phyloP scores from a whole-genome alignment of 208 protist genomes.

The Phytomonas serpens region DNA sequence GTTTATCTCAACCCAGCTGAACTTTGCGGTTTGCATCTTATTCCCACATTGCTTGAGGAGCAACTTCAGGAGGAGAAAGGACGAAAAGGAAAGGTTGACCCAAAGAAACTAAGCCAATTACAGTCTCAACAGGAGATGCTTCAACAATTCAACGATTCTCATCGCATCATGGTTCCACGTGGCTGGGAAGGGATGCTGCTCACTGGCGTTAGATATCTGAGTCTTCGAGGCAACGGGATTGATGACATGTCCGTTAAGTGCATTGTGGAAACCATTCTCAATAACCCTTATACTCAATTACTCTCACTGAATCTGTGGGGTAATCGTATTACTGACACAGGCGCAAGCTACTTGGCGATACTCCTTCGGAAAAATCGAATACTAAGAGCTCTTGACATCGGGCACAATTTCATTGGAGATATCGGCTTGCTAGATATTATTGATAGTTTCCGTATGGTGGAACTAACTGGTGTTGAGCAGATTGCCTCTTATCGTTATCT shows the following conservation, averaged over 20 bases:
- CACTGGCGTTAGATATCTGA: slow-evolving; percentile 63
- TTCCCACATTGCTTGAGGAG: slow-evolving; percentile 48
- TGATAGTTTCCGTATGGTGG: slow-evolving; percentile 59
- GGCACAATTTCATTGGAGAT: slow-evolving; percentile 77
- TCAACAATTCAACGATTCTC: slow-evolving; percentile 46
- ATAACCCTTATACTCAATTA: slow-evolving; percentile 54
- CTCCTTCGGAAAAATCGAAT: slow-evolving; percentile 50
- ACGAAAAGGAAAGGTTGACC: slow-evolving; percentile 77
- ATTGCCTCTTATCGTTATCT: slow-evolving; percentile 30
- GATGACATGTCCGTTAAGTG: slow-evolving; percentile 31
- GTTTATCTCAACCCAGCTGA: slow-evolving; percentile 61
- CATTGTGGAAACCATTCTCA: slow-evolving; percentile 39
- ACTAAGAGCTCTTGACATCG: slow-evolving; percentile 70
- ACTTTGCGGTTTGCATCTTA: slow-evolving; percentile 54
- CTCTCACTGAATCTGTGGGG: slow-evolving; percentile 83
- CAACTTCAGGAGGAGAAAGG: slow-evolving; percentile 70
- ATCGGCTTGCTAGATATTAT: slow-evolving; percentile 49
- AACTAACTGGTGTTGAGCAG: slow-evolving; percentile 42
- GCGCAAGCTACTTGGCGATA: slow-evolving; percentile 40
- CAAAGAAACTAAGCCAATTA: slow-evolving; percentile 61
- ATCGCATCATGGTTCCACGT: slow-evolving; percentile 49
- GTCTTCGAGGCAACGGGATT: slow-evolving; percentile 80
- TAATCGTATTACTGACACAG: slow-evolving; percentile 70
- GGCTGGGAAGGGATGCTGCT: slow-evolving; percentile 71
- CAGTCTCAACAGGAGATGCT: slow-evolving; percentile 65